phyloP scores from a whole-genome alignment of 768 basidiomycete species.

The Leccinum pellstonianum region DNA sequence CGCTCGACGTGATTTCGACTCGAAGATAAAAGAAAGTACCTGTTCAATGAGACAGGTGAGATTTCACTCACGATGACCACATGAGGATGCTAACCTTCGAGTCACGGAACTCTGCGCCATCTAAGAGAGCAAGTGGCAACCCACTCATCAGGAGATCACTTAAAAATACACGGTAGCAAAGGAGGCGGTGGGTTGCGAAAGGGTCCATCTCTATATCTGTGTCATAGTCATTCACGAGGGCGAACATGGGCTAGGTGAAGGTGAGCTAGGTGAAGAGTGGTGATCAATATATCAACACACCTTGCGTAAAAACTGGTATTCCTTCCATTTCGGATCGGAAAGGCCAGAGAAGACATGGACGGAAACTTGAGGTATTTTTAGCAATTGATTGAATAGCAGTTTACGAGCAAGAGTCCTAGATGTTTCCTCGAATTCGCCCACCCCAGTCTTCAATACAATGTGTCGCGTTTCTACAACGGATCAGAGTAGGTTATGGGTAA shows the following conservation, averaged over 20 bases:
- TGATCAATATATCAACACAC: slow-evolving; percentile 25
- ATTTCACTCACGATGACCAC: not conserved
- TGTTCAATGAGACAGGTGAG: slow-evolving; percentile 21
- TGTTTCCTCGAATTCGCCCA: slow-evolving; percentile 34
- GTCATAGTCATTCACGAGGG: slow-evolving; percentile 57
- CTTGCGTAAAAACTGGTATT: slow-evolving; percentile 42
- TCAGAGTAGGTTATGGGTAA: not conserved
- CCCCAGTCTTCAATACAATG: slow-evolving; percentile 40
- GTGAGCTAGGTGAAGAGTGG: slow-evolving; percentile 10
- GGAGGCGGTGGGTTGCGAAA: slow-evolving; percentile 29
- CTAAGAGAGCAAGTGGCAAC: slow-evolving; percentile 50
- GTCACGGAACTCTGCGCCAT: slow-evolving; percentile 58
- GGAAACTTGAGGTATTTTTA: slow-evolving; percentile 36
- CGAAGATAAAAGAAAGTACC: slow-evolving; percentile 62
- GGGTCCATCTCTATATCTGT: slow-evolving; percentile 10
- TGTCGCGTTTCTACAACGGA: slow-evolving; percentile 42
- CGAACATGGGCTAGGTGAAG: slow-evolving; percentile 59
- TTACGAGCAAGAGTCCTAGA: slow-evolving; percentile 53
- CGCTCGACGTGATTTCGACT: slow-evolving; percentile 32
- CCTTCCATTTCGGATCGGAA: slow-evolving; percentile 48
- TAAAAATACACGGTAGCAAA: slow-evolving; percentile 51
- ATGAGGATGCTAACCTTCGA: slow-evolving; percentile 46
- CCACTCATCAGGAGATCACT: slow-evolving; percentile 48
- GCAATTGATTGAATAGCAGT: slow-evolving; percentile 51
- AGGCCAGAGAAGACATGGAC: slow-evolving; percentile 48